Conservation (phyloP, 116 monocot genomes). For the Trichopus zeylanicus region DNA sequence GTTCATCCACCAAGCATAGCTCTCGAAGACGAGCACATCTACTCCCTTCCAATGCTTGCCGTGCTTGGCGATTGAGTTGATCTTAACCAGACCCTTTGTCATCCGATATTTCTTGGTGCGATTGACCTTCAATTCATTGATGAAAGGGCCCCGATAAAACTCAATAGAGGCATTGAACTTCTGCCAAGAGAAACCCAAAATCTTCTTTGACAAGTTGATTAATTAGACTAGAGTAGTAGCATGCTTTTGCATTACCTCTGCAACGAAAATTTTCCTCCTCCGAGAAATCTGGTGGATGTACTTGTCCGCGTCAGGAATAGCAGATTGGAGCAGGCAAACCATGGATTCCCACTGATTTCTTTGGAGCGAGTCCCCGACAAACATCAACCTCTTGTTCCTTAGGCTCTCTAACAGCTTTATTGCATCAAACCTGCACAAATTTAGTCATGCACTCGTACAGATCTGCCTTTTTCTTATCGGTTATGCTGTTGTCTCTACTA, state of each 20-base stretch:
- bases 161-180: slow-evolving; percentile 63
- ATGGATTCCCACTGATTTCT: slow-evolving; percentile 76
- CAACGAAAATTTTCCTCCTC: slow-evolving; percentile 31
- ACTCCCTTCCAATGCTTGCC: slow-evolving; percentile 38
- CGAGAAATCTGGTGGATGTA: slow-evolving; percentile 33
- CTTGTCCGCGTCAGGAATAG: slow-evolving; percentile 13
- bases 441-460: too few species aligned
- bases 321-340: slow-evolving; percentile 57
- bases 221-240: too few species aligned
- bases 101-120: slow-evolving; percentile 36
- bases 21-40: slow-evolving; percentile 49
- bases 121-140: slow-evolving; percentile 50
- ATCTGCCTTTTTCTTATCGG: too few species aligned
- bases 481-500: too few species aligned
- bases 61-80: slow-evolving; percentile 41
- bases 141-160: slow-evolving; percentile 76
- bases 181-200: slow-evolving; percentile 8
- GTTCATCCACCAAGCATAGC: slow-evolving; percentile 68
- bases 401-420: slow-evolving; percentile 25
- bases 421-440: slow-evolving; percentile 32
- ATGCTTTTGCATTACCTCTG: too few species aligned
- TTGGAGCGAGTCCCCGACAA: slow-evolving; percentile 61
- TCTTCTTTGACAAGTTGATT: too few species aligned
- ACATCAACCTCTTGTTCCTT: slow-evolving; percentile 58
- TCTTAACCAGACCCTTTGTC: slow-evolving; percentile 31